Percentiles rank a stretch among this genome's conserved stretches.
phyloP scores from a whole-genome alignment of 352 stramenopile species.

The Globisporangium paddicum region DNA sequence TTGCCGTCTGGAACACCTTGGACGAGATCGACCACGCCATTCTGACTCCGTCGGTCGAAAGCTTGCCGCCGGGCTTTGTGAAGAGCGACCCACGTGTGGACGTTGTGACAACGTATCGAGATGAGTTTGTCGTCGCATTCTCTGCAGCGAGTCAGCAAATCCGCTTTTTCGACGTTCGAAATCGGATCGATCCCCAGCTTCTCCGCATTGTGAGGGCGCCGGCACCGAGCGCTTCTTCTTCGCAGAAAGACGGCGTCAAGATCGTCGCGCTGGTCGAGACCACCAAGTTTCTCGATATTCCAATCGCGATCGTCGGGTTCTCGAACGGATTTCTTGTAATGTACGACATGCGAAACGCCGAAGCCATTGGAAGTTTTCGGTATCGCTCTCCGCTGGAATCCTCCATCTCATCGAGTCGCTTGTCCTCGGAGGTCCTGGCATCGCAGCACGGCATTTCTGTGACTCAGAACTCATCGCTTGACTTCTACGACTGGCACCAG shows the following conservation, averaged over 20 bases:
- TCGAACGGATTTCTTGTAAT: conserved; percentile 44
- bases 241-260: conserved; percentile 2
- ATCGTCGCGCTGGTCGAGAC: conserved; percentile 11
- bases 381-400: neutral
- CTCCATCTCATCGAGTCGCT: neutral
- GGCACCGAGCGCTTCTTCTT: neutral
- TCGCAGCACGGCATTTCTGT: neutral
- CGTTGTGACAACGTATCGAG: conserved; percentile 19
- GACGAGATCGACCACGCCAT: conserved; percentile 35
- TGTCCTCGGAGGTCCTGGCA: neutral
- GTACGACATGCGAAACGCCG: conserved; percentile 38
- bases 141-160: conserved; percentile 30
- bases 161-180: conserved; percentile 38
- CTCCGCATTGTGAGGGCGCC: conserved; percentile 26
- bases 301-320: conserved; percentile 33
- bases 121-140: conserved; percentile 28
- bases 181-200: conserved; percentile 19
- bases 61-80: neutral
- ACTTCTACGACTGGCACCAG: conserved; percentile 35
- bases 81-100: conserved; percentile 6
- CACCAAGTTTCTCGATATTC: conserved; percentile 24
- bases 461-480: conserved; percentile 11
- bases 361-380: conserved; percentile 36
- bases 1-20: conserved; percentile 53
- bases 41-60: conserved; percentile 12